Evolutionary conservation across 23 red algal species (phyloP).

Genomic region (Porphyridium purpureum): DNA sequence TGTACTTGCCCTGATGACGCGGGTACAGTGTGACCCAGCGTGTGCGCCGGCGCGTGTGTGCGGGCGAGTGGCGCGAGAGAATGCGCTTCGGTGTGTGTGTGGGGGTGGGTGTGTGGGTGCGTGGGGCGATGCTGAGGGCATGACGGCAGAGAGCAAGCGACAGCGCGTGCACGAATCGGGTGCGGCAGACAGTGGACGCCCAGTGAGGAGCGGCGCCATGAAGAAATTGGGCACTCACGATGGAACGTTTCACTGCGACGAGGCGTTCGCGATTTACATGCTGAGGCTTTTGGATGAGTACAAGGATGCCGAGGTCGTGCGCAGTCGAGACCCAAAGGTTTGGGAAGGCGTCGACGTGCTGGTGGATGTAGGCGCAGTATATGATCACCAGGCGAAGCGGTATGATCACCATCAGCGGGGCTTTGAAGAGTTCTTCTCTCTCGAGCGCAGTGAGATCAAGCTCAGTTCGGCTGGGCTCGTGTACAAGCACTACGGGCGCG

Average conservation of each 20-base stretch:
- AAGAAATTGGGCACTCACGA: constrained; percentile 70
- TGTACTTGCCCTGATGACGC: no score
- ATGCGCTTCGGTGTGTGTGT: no score
- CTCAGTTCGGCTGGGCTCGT: constrained; percentile 82
- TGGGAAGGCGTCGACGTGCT: constrained; percentile 34
- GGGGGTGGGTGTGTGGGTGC: no score
- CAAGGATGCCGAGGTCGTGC: constrained; percentile 25
- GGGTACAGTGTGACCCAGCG: no score
- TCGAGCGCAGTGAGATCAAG: constrained; percentile 18
- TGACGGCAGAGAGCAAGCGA: no score
- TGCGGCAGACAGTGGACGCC: no score
- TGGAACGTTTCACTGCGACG: constrained; percentile 99
- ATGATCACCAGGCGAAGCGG: constrained; percentile 27
- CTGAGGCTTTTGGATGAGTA: constrained; percentile 31
- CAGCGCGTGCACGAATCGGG: no score
- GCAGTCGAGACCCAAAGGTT: constrained; percentile 37
- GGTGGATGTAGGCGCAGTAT: constrained; percentile 87
- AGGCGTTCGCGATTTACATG: constrained; percentile 84
- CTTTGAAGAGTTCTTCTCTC: constrained; percentile 53
- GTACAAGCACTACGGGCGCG: constrained; percentile 93
- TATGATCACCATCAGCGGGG: constrained; percentile 94
- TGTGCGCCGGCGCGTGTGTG: no score
- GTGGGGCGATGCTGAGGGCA: no score
- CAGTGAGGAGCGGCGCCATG: not conserved
- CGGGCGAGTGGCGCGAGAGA: no score